Percentiles rank a stretch among this genome's conserved stretches.
Conservation (phyloP, 257 asterid species). For the Scutellaria galericulata region DNA sequence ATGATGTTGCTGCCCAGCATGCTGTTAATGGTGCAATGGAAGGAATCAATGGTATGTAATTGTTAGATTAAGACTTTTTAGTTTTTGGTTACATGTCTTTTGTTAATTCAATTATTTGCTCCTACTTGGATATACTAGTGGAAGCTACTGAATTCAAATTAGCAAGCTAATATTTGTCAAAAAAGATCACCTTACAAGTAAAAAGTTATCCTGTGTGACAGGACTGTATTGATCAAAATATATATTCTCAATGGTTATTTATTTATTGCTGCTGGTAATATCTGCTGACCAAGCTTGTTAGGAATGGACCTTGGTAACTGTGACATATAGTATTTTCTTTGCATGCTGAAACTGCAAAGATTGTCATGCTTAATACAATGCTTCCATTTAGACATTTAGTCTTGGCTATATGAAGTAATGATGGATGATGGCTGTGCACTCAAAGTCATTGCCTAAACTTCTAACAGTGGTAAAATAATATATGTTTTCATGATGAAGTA, state of each 20-base stretch:
- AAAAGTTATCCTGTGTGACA: slow-evolving; percentile 16
- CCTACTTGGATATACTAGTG: slow-evolving; percentile 15
- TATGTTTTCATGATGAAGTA: slow-evolving; percentile 15
- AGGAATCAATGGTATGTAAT: slow-evolving; percentile 81
- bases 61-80: slow-evolving; percentile 26
- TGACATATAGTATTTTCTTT: slow-evolving; percentile 5
- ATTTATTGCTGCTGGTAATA: slow-evolving; percentile 4
- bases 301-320: not conserved
- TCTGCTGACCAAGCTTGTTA: slow-evolving; percentile 9
- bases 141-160: slow-evolving; percentile 27
- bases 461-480: not conserved
- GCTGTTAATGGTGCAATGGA: slow-evolving; percentile 93
- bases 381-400: slow-evolving; percentile 1
- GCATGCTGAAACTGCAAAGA: slow-evolving; percentile 8
- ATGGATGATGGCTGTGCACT: slow-evolving; percentile 19
- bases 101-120: slow-evolving; percentile 20
- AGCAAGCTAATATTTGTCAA: slow-evolving; percentile 10
- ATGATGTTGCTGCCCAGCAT: slow-evolving; percentile 95
- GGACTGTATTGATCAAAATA: slow-evolving; percentile 21
- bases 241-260: slow-evolving; percentile 6
- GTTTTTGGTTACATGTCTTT: slow-evolving; percentile 26
- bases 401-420: slow-evolving; percentile 8
- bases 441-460: slow-evolving; percentile 16
- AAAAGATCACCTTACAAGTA: slow-evolving; percentile 21
- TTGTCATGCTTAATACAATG: not conserved